Evolutionary conservation across 805 yeast species (phyloP), one percentile per base, ranked within the genome.

Genomic region (Sugiyamaella americana): DNA sequence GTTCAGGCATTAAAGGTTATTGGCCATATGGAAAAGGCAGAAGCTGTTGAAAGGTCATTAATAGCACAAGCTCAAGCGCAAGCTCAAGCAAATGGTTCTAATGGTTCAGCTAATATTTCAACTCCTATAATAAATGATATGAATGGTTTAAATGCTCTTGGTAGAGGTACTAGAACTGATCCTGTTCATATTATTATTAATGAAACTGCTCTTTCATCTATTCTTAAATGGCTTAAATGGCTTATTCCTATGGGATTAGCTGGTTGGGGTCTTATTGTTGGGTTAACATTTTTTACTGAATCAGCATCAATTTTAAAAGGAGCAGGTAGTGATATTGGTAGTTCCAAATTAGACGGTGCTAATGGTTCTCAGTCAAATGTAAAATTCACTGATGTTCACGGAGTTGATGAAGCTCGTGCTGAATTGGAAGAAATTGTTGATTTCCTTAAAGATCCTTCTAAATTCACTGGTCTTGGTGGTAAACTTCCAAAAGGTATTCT

Each of bases 371-470:
- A 87, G 63, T 84, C 91, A 4, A 84, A 84, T 36, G 97, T 89
- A 35, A 82, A 80, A 62, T 93, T 93, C 65, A 78, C 80, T 39
- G 99, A 93, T 64, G 98, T 94, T 30, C 83, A 89, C 60, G 99
- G 99, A 48, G 95, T 91, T 51, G 99, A 94, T 67, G 99, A 93
- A 70, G 98, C 99, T 3, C 81, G 97, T 60, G 87, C 94, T 5
- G 98, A 93, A 69, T 75, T 93, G 53, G 96, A 93, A 66, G 99
- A 93, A 67, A 86, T 94, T 58, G 99, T 93, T n/a, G 97, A 91
- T 50, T 93, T 93, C 61, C 76, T 93, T 60, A 88, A 88, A 62
- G 98, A 93, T 64, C 98, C 99, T 18, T 79, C 96, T 17, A 85
- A 87, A 65, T 93, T 88, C 69, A 94, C 97, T 43, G 95, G 95